These are phyloP conservation scores for Cladosporium sp. DNA, from an alignment of 2,329 filamentous ascomycete species.

Conservation along the genomic window DNA sequence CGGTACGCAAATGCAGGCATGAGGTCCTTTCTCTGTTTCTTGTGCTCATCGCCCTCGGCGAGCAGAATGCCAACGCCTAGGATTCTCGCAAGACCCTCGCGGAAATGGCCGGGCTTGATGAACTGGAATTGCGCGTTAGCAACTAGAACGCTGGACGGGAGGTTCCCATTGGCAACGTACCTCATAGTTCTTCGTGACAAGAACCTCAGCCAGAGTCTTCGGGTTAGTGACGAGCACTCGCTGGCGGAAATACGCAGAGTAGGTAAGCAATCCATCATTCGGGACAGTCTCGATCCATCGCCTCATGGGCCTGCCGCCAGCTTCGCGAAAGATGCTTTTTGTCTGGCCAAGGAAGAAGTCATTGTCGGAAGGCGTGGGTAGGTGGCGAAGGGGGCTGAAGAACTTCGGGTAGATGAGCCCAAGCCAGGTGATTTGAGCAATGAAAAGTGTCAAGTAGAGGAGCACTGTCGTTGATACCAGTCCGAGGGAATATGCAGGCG, in stretches of 20 bases:
- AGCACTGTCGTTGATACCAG: slow-evolving; percentile 36
- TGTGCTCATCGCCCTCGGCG: slow-evolving; percentile 88
- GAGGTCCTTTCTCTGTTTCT: slow-evolving; percentile 49
- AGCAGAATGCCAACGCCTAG: slow-evolving; percentile 70
- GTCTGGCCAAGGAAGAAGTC: slow-evolving; percentile 40
- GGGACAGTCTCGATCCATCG: slow-evolving; percentile 50
- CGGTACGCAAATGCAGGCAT: slow-evolving; percentile 48
- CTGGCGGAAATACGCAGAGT: slow-evolving; percentile 43
- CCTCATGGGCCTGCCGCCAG: slow-evolving; percentile 41
- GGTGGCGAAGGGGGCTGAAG: slow-evolving; percentile 53
- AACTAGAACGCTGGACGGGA: slow-evolving; percentile 41
- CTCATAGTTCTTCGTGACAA: slow-evolving; percentile 45
- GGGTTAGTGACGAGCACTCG: slow-evolving; percentile 43
- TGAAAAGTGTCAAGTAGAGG: slow-evolving; percentile 37
- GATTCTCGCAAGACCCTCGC: slow-evolving; percentile 55
- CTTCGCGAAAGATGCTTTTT: slow-evolving; percentile 36
- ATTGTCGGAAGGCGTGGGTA: slow-evolving; percentile 50
- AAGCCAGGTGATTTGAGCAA: slow-evolving; percentile 35
- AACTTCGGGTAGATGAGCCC: slow-evolving; percentile 54
- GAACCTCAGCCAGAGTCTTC: slow-evolving; percentile 45
- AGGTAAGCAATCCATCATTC: slow-evolving; percentile 53
- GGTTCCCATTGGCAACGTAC: too few species aligned
- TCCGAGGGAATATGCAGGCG: slow-evolving; percentile 29
- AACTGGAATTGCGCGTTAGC: slow-evolving; percentile 32
- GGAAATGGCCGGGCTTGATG: slow-evolving; percentile 42